Conservation (phyloP, 2,329 filamentous ascomycete genomes). For the Diaporthe citriasiana region DNA sequence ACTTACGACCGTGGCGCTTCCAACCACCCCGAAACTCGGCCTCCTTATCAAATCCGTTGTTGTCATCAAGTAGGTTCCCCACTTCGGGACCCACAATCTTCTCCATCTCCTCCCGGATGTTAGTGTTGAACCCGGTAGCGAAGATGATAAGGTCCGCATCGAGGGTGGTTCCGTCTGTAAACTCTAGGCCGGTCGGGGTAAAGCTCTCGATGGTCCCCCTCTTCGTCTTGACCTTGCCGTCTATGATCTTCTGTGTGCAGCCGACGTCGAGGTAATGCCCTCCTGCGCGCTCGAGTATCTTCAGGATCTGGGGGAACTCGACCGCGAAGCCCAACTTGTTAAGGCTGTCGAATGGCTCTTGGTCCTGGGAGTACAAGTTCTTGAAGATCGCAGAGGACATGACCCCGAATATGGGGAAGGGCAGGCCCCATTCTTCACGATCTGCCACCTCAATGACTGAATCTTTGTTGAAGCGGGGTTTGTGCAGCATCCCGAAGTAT, state of each 20-base stretch:
- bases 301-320: neutral
- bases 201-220: constrained; percentile 64
- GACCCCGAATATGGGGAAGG: neutral
- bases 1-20: constrained; percentile 11
- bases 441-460: constrained; percentile 2
- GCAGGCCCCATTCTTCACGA: constrained; percentile 4
- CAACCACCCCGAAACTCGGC: neutral
- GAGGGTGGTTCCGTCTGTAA: constrained; percentile 64
- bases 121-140: constrained; percentile 59
- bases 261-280: constrained; percentile 74
- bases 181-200: constrained; percentile 54
- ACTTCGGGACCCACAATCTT: neutral
- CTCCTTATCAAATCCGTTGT: constrained; percentile 2
- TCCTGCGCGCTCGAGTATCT: constrained; percentile 62
- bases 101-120: constrained; percentile 3
- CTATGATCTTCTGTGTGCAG: constrained; percentile 65
- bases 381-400: constrained; percentile 1
- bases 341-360: neutral
- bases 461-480: constrained; percentile 4
- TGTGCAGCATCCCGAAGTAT: neutral
- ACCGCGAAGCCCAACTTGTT: neutral
- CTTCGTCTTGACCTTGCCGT: constrained; percentile 69
- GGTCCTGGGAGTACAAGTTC: neutral
- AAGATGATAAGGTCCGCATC: constrained; percentile 70
- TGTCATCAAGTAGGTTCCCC: neutral